Evolutionary conservation across 768 basidiomycete species (phyloP).

Genomic region (Xerocomellus dryophilus): DNA sequence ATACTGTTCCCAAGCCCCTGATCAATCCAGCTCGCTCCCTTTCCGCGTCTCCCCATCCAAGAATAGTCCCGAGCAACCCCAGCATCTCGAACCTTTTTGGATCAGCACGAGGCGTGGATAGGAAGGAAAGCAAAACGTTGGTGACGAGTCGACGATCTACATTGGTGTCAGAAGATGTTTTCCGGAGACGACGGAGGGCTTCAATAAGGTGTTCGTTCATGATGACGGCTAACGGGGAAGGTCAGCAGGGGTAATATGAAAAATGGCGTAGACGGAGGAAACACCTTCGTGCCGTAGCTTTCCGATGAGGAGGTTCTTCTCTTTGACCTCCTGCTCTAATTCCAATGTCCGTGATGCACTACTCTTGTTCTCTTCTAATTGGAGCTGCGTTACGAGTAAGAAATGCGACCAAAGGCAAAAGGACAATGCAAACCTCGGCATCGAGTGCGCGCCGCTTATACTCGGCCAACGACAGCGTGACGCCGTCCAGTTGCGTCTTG

Average conservation of each 20-base stretch:
- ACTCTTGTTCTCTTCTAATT: constrained; percentile 69
- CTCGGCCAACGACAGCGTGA: constrained; percentile 80
- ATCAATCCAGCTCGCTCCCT: constrained; percentile 78
- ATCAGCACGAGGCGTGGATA: constrained; percentile 87
- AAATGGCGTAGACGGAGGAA: constrained; percentile 12
- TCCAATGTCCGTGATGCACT: constrained; percentile 65
- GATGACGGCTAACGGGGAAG: constrained; percentile 67
- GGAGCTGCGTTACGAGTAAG: constrained; percentile 45
- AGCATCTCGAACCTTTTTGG: constrained; percentile 97
- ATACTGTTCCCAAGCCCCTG: constrained; percentile 46
- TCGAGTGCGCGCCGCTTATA: constrained; percentile 84
- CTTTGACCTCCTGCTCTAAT: constrained; percentile 88
- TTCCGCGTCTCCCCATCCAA: constrained; percentile 91
- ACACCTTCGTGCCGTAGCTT: constrained; percentile 93
- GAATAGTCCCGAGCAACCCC: constrained; percentile 77
- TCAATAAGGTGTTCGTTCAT: constrained; percentile 98
- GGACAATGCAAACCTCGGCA: constrained; percentile 65
- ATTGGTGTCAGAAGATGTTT: constrained; percentile 78
- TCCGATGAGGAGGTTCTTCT: constrained; percentile 92
- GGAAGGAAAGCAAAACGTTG: constrained; percentile 88
- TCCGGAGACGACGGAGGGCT: constrained; percentile 89
- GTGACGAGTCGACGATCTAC: constrained; percentile 93
- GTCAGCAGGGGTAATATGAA: constrained; percentile 1
- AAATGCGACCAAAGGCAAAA: not conserved
- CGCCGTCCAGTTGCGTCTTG: constrained; percentile 65